Evolutionary conservation across 192 early-diverging fungal genomes (phyloP), one percentile per base, ranked within the genome.

Genomic region (Entrophospora sp.): DNA sequence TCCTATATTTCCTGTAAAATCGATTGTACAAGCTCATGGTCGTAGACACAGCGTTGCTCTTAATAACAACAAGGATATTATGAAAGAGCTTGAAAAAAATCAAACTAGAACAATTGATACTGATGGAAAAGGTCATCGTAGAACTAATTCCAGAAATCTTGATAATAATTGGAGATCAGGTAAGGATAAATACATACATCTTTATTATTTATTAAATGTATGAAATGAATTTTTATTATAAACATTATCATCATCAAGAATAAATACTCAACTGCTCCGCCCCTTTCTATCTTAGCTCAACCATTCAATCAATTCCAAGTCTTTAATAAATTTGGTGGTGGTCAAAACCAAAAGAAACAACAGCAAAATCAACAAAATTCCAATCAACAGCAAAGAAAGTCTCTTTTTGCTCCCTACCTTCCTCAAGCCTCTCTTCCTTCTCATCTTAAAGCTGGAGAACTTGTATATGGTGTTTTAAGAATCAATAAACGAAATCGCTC

Each of bases 401-500:
- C 77, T 0, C 59, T 84, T 32, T 84, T 84, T 48, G 76, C 72
- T 24, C 76, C 82, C 25, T 80, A 84, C 60, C 48, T 84, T 52
- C 80, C 82, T 10, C 81, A 80, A 61, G 77, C 76, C 1, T 78
- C 78, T 24, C 68, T 84, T n/a, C 73, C 79, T 16, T 71, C 79
- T 4, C 61, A 80, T 22, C 71, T 81, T 40, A 76, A 79, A 45
- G 51, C 69, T 20, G 65, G 84, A 36, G 64, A 73, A 16, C 76
- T 92, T 14, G 74, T 88, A 10, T 74, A 85, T n/a, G 95, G 93
- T 34, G 77, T 82, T 5, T 67, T 97, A 18, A 84, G 95, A 46
- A 83, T 95, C 68, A 97, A 93, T 79, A 90, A 89, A 35, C 81
- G 85, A 55, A 89, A 91, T 69, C 79, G 87, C 30, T 84, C 78